Base-by-base conservation (phyloP, 2,329 filamentous ascomycete species). In the Microascus cirrosus region DNA sequence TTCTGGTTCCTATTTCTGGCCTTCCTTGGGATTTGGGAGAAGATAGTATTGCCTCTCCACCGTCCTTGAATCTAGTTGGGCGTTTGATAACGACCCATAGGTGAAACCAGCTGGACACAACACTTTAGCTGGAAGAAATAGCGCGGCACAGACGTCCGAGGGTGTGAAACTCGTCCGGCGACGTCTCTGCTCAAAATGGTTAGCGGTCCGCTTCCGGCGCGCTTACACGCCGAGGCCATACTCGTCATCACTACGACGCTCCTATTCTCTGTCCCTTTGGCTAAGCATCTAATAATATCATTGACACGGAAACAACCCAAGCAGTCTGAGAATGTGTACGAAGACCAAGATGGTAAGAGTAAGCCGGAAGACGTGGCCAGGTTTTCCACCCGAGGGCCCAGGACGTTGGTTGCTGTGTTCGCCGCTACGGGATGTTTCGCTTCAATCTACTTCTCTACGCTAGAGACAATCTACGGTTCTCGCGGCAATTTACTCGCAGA, bases 301-400 rank as follows among this genome's bases (percentile, higher is more conserved):
- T 36, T 53, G 22, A 18, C 13, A 13, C 11, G 42, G 15, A 53
- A 15, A 11, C 39, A n/a, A n/a, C 11, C 4, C 24, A 24, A 15
- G 5, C n/a, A 24, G n/a, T 71, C 71, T 59, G 72, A 78, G 48
- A 71, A 77, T 12, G 72, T 77, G 13, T 91, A 91, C 65, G 74
- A 84, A 63, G 88, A 92, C 65, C 71, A 77, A 61, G 88, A 92
- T 70, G 88, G 88, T 54, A 76, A 79, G 61, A 86, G 85, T 35
- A 86, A 83, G 0, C 76, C 81, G 48, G 83, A 86, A 65, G 83
- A 84, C 1, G 67, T 83, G 56, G 76, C 77, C 24, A 76, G 75
- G 45, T 91, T 85, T 66, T 86, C 85, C 32, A 79, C 82, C 61
- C 80, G 73, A 59, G 64, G 76, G 59, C 77, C 84, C 57, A 87